A percentile compares a stretch with the other conserved stretches of the same genome.
Conservation (phyloP, 805 yeast species). For the Candida yuanshanica region DNA sequence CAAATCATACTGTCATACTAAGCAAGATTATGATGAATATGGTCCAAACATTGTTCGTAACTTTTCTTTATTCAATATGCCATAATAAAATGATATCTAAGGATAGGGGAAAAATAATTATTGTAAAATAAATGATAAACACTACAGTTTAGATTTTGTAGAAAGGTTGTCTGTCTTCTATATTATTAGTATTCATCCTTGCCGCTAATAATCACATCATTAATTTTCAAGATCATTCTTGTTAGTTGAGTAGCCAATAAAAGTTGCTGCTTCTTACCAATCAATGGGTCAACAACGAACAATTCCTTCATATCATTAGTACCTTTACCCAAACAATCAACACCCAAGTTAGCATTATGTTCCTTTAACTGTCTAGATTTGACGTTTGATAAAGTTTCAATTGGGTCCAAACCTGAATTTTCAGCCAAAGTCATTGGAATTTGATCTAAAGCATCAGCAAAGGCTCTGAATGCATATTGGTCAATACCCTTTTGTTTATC, state of each 20-base stretch:
- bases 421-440: slow-evolving; percentile 95
- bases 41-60: slow-evolving; percentile 98
- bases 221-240: slow-evolving; percentile 95
- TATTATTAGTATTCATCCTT: slow-evolving; percentile 54
- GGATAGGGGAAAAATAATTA: neutral
- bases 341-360: slow-evolving; percentile 69
- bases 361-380: slow-evolving; percentile 83
- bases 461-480: slow-evolving; percentile 96
- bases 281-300: slow-evolving; percentile 94
- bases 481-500: slow-evolving; percentile 92
- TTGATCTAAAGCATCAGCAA: slow-evolving; percentile 83
- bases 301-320: slow-evolving; percentile 89
- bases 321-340: slow-evolving; percentile 87
- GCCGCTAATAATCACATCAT: slow-evolving; percentile 90
- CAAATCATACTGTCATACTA: slow-evolving; percentile 93
- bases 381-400: slow-evolving; percentile 78
- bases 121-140: neutral
- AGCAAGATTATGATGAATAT: slow-evolving; percentile 93
- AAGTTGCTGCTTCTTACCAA: slow-evolving; percentile 95
- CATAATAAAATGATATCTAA: slow-evolving; percentile 31
- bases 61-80: slow-evolving; percentile 90
- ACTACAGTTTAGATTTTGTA: neutral
- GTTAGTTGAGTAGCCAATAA: slow-evolving; percentile 94
- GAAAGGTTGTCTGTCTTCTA: neutral
- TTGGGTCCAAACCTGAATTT: slow-evolving; percentile 93